Percentiles rank a stretch among this genome's conserved stretches.
These are phyloP conservation scores for Cladophialophora yegresii DNA, from an alignment of 2,329 filamentous ascomycete genomes.

Conservation along the genomic window DNA sequence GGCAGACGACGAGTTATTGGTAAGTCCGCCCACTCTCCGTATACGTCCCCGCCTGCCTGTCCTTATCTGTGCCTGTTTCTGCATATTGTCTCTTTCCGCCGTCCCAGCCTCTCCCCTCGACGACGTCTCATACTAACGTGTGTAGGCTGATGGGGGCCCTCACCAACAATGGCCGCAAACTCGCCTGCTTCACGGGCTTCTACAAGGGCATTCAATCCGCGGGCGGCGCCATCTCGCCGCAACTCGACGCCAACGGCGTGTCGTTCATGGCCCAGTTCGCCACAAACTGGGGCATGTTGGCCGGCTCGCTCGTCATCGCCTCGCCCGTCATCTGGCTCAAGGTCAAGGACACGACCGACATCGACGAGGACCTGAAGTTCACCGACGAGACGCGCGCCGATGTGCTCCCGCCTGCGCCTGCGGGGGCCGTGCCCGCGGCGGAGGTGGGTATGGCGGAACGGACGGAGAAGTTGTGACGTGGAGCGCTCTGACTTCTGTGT, in stretches of 20 bases:
- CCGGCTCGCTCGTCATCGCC: conserved; percentile 68
- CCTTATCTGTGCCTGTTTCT: no score
- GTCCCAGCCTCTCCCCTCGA: no score
- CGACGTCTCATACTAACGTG: not conserved
- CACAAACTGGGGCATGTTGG: conserved; percentile 68
- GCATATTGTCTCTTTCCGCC: no score
- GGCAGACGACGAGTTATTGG: conserved; percentile 93
- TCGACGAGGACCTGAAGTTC: conserved; percentile 79
- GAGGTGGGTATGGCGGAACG: conserved; percentile 28
- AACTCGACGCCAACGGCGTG: conserved; percentile 61
- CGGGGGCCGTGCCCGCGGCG: conserved; percentile 26
- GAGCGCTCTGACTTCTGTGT: no score
- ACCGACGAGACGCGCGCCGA: conserved; percentile 78
- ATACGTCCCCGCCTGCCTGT: no score
- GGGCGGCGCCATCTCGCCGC: conserved; percentile 73
- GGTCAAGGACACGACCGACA: conserved; percentile 70
- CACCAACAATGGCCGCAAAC: conserved; percentile 81
- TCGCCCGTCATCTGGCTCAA: conserved; percentile 73
- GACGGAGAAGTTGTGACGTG: conserved; percentile 10
- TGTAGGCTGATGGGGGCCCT: conserved; percentile 78
- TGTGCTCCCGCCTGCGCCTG: conserved; percentile 47
- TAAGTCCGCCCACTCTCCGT: no score
- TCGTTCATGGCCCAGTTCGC: conserved; percentile 69
- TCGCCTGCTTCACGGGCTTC: conserved; percentile 80
- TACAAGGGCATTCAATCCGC: conserved; percentile 82